Evolutionary conservation across 2,329 filamentous ascomycete species (phyloP), one percentile per base, ranked within the genome.

Genomic region (Trichoderma afroharzianum): DNA sequence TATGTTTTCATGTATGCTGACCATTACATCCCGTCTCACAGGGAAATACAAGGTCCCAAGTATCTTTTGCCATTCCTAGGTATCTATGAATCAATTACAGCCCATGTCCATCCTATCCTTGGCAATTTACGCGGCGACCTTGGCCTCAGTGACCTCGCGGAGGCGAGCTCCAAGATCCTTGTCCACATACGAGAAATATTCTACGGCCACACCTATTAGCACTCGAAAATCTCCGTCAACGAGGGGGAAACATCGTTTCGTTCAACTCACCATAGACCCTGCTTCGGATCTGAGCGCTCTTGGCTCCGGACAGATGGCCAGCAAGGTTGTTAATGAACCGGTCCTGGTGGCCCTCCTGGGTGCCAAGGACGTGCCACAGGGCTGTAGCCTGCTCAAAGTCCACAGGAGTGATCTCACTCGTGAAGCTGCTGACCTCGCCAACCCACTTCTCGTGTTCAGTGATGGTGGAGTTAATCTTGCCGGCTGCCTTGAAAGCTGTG

Each of bases 371-470:
- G 15, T 63, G 0, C 69, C 69, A 71, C 36, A 71, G 39, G 4
- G 63, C 69, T 21, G 33, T 71, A 6, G 69, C 62, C 53, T 71
- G 69, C 26, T 71, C 69, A n/a, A 53, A 71, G 28, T 71, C 69
- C 24, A 68, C 69, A 12, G 50, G 50, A 3, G 28, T 43, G 30
- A 71, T 58, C 26, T 59, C 21, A 28, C 62, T 71, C 21, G 83
- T 82, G 76, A 89, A 90, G 80, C 87, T 88, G 26, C 86, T 86
- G n/a, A 70, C 68, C 76, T 88, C 86, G 6, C 82, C 82, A 68
- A 86, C 87, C 76, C 89, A 88, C 80, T 89, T 89, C 50, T 72
- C 67, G 18, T 74, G 72, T 4, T 70, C 69, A 0, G 68, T 73
- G 4, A 71, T 43, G 3, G 39, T 67, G 24, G 50, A n/a, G 85